Evolutionary conservation across 768 basidiomycete species (phyloP).

Genomic region (Russula earlei): DNA sequence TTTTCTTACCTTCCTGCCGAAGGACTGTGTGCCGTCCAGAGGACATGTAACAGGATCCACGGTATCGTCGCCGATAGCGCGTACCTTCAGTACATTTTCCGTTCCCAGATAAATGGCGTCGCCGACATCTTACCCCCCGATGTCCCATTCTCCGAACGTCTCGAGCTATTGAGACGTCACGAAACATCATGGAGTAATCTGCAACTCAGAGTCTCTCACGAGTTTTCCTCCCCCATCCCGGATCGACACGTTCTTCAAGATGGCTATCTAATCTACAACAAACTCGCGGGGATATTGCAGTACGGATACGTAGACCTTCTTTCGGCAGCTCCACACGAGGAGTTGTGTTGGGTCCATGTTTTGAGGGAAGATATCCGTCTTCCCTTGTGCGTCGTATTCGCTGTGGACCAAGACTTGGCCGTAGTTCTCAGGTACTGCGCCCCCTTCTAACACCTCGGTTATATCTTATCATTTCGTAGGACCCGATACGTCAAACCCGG

Average conservation of each 20-base stretch:
- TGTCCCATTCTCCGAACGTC: conserved; percentile 4
- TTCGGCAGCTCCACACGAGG: neutral
- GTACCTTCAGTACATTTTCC: conserved; percentile 7
- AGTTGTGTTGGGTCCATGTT: neutral
- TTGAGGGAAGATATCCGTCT: neutral
- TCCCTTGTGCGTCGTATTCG: neutral
- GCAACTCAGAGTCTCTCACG: neutral
- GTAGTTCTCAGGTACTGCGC: conserved; percentile 1
- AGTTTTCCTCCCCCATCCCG: neutral
- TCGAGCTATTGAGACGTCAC: conserved; percentile 3
- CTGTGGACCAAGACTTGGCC: conserved; percentile 6
- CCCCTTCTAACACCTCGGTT: neutral
- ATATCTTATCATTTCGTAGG: neutral
- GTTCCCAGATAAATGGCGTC: conserved; percentile 1
- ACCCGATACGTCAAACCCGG: neutral
- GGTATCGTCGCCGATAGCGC: neutral
- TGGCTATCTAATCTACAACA: conserved; percentile 4
- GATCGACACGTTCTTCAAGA: neutral
- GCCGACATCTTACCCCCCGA: conserved; percentile 1
- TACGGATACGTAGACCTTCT: conserved; percentile 9
- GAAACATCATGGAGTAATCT: conserved; percentile 7
- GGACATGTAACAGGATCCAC: conserved; percentile 1
- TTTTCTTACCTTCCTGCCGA: conserved; percentile 1
- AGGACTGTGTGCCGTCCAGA: conserved; percentile 1
- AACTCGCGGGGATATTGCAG: neutral